A percentile compares a stretch with the other conserved stretches of the same genome.
phyloP scores from a whole-genome alignment of 129 eudicot species.

The Daucus carota region DH1_v3.0 NC_030385.2:34985501-34986000 shows the following conservation, averaged over 20 bases:
- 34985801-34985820: background rate
- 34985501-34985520: constrained; percentile 18
- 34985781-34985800: background rate
- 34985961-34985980: background rate
- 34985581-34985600: constrained; percentile 10
- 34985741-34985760: background rate
- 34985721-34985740: background rate
- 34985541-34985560: constrained; percentile 18
- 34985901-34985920: background rate
- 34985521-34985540: constrained; percentile 13
- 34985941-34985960: background rate
- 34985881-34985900: background rate
- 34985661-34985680: constrained; percentile 11
- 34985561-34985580: constrained; percentile 14
- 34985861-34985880: background rate
- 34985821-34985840: background rate
- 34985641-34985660: constrained; percentile 11
- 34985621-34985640: constrained; percentile 22
- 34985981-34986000: too few relatives aligned
- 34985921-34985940: background rate
- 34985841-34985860: background rate
- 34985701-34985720: background rate
- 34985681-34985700: constrained; percentile 14
- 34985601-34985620: constrained; percentile 20
- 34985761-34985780: background rate